Percentiles rank a stretch among this genome's conserved stretches.
These are phyloP conservation scores for Lodderomyces metapsilosis DNA, from an alignment of 1,139 yeast species.

Conservation along the genomic window DNA sequence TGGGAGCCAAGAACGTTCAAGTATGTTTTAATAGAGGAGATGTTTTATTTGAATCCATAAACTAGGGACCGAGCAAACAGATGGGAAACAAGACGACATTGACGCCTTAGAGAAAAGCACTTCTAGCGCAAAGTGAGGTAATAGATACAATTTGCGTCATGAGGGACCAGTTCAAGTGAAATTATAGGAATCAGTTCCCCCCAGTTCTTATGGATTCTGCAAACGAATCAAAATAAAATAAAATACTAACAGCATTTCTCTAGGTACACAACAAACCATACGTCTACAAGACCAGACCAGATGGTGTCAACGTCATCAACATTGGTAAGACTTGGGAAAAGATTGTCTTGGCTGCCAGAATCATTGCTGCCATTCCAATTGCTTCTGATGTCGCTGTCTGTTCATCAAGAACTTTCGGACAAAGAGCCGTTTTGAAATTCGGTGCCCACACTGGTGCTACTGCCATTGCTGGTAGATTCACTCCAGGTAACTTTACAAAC, in stretches of 20 bases:
- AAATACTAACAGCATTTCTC: conserved; percentile 37
- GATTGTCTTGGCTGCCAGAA: conserved; percentile 99
- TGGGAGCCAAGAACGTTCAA: conserved; percentile 99
- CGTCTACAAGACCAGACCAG: conserved; percentile 99
- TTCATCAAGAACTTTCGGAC: conserved; percentile 99
- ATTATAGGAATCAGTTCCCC: too few relatives aligned
- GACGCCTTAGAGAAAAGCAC: too few relatives aligned
- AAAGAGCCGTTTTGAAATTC: conserved; percentile 99
- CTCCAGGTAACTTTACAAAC: conserved; percentile 99
- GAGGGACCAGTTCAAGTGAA: too few relatives aligned
- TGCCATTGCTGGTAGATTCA: conserved; percentile 99
- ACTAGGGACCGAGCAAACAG: neutral
- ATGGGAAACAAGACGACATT: neutral
- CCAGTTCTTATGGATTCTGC: too few relatives aligned
- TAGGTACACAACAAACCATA: conserved; percentile 99
- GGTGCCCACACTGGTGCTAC: conserved; percentile 99
- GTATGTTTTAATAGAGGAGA: conserved; percentile 49
- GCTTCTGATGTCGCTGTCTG: conserved; percentile 98
- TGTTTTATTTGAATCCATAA: neutral
- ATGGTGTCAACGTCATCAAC: conserved; percentile 98
- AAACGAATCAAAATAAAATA: too few relatives aligned
- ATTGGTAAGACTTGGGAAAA: conserved; percentile 99
- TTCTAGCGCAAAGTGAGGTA: too few relatives aligned
- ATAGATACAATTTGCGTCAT: too few relatives aligned
- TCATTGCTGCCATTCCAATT: conserved; percentile 99